A percentile compares a stretch with the other conserved stretches of the same genome.
These are phyloP conservation scores for Backusella westeae DNA, from an alignment of 192 early-diverging fungal genomes.

Conservation along the genomic window DNA sequence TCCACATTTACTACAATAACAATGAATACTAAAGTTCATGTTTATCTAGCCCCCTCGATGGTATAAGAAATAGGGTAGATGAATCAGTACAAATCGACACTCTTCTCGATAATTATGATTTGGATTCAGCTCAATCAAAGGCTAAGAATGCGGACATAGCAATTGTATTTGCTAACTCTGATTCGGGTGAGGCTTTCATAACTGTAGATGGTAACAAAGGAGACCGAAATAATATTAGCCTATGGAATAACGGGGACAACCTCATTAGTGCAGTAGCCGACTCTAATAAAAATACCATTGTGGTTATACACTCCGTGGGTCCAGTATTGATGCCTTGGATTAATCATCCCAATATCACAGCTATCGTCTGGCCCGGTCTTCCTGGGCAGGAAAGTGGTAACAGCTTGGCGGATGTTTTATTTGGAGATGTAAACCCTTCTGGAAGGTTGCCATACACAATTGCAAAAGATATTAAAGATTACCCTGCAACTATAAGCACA, in stretches of 20 bases:
- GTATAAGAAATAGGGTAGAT: neutral
- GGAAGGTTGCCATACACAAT: conserved; percentile 62
- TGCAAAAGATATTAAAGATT: conserved; percentile 37
- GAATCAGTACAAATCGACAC: neutral
- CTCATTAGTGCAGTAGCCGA: conserved; percentile 37
- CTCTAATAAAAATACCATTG: conserved; percentile 43
- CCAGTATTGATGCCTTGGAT: conserved; percentile 61
- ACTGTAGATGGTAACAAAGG: conserved; percentile 17
- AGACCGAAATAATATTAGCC: conserved; percentile 17
- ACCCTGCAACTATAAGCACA: conserved; percentile 17
- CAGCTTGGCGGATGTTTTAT: conserved; percentile 63
- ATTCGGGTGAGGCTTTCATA: conserved; percentile 31
- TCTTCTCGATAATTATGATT: conserved; percentile 15
- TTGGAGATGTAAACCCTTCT: conserved; percentile 61
- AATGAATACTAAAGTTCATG: too few relatives aligned
- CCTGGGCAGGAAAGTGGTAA: conserved; percentile 69
- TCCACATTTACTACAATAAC: neutral
- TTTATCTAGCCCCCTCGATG: neutral
- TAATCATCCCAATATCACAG: conserved; percentile 57
- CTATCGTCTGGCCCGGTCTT: conserved; percentile 50
- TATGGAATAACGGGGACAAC: conserved; percentile 29
- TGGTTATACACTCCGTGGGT: conserved; percentile 47
- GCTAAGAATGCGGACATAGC: conserved; percentile 18
- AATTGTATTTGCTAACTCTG: conserved; percentile 31
- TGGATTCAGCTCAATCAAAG: neutral